Evolutionary conservation across 2,329 filamentous ascomycete species (phyloP).

Genomic region (Graphilbum sp.): DNA sequence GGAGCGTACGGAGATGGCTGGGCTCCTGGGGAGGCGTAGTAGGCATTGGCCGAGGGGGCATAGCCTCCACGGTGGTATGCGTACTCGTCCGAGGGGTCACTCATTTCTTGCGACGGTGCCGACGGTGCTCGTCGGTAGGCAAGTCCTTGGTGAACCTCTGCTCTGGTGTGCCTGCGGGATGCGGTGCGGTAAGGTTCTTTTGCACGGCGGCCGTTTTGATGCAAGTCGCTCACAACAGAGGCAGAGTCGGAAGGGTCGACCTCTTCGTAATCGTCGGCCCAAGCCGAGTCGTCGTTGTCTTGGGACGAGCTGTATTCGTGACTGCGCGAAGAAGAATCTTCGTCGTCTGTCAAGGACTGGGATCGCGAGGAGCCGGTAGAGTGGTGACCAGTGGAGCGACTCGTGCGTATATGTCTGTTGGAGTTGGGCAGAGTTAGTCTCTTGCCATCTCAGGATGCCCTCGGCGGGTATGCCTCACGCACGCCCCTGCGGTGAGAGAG

Average conservation of each 20-base stretch:
- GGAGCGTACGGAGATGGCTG: conserved; percentile 18
- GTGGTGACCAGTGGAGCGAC: conserved; percentile 6
- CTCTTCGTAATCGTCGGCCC: conserved; percentile 26
- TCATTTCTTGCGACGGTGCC: conserved; percentile 34
- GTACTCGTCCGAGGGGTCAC: conserved; percentile 50
- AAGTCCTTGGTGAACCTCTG: conserved; percentile 3
- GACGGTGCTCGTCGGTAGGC: conserved; percentile 10
- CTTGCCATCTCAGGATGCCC: no score
- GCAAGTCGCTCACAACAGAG: conserved; percentile 25
- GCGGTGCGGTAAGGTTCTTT: conserved; percentile 21
- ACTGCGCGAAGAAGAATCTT: conserved; percentile 22
- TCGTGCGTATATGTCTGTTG: conserved; percentile 6
- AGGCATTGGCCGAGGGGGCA: conserved; percentile 12
- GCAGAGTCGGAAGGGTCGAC: conserved; percentile 43
- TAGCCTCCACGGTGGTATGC: conserved; percentile 20
- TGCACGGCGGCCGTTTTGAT: conserved; percentile 15
- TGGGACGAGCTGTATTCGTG: conserved; percentile 17
- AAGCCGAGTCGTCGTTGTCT: conserved; percentile 13
- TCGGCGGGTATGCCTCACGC: no score
- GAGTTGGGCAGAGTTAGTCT: not conserved
- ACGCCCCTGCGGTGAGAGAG: no score
- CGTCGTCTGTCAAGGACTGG: conserved; percentile 17
- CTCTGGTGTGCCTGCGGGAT: conserved; percentile 21
- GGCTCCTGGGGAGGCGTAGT: conserved; percentile 13
- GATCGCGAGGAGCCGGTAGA: conserved; percentile 14